Percentiles rank a stretch among this genome's conserved stretches.
phyloP scores from a whole-genome alignment of 345 rosid genomes.

The Limnanthes douglasii region DNA sequence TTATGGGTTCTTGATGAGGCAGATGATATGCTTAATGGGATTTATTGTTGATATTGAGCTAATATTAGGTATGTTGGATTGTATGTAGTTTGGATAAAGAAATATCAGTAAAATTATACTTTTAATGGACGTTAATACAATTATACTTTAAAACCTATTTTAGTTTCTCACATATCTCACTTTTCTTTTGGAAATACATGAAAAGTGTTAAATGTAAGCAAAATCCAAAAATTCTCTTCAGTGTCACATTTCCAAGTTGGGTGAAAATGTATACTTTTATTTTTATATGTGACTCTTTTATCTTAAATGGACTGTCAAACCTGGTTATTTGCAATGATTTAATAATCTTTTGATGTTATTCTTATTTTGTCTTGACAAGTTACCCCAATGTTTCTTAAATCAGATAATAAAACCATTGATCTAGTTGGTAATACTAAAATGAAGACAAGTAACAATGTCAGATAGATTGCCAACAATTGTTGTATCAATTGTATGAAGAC shows the following conservation, averaged over 20 bases:
- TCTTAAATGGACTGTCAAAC: neutral
- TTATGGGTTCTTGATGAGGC: constrained; percentile 98
- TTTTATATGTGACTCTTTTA: constrained; percentile 6
- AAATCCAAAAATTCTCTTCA: constrained; percentile 96
- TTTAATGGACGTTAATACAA: neutral
- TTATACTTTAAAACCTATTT: constrained; percentile 1
- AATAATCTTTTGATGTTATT: neutral
- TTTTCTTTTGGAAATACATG: too few species aligned
- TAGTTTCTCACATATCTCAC: neutral
- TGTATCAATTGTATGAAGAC: too few species aligned
- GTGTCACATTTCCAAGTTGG: constrained; percentile 92
- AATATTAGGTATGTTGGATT: constrained; percentile 46
- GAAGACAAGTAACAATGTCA: constrained; percentile 90
- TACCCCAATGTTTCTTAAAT: constrained; percentile 61
- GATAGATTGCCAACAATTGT: too few species aligned
- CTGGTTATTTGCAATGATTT: too few species aligned
- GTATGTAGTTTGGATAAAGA: neutral
- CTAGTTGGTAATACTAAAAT: constrained; percentile 95
- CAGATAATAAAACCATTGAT: constrained; percentile 67
- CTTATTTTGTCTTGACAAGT: constrained; percentile 24
- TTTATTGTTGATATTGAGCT: constrained; percentile 94
- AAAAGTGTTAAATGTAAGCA: constrained; percentile 62
- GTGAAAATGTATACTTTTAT: constrained; percentile 77
- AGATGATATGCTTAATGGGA: constrained; percentile 98
- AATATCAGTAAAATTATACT: neutral